Percentiles rank a stretch among this genome's conserved stretches.
Evolutionary conservation across 140 eudicot genomes (phyloP).

Genomic region (Flaveria floridana): DNA sequence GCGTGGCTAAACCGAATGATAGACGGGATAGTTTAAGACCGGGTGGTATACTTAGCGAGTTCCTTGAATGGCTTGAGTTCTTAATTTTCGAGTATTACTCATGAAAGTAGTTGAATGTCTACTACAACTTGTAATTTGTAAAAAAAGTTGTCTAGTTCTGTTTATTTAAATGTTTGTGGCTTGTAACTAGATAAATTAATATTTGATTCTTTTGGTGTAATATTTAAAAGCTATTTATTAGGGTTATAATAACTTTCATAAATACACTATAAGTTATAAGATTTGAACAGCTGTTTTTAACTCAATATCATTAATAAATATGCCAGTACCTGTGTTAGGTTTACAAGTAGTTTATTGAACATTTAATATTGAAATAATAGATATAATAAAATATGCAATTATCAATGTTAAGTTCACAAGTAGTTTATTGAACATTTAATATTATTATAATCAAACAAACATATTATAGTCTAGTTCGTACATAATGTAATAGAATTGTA

Average conservation of each 20-base stretch:
- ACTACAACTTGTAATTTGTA: constrained; percentile 1
- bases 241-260: not conserved
- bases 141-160: not conserved
- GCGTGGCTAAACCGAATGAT: not conserved
- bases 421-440: constrained; percentile 10
- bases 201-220: not conserved
- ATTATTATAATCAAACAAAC: not conserved
- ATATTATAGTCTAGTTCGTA: constrained; percentile 25
- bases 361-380: not conserved
- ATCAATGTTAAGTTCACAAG: not conserved
- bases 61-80: not conserved
- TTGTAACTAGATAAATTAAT: constrained; percentile 6
- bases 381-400: constrained; percentile 10
- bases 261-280: not conserved
- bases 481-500: constrained; percentile 21
- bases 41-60: not conserved
- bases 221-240: not conserved
- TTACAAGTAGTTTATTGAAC: constrained; percentile 5
- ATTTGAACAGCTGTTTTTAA: constrained; percentile 6
- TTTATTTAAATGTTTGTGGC: constrained; percentile 15
- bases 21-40: not conserved
- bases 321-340: constrained; percentile 3
- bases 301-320: not conserved
- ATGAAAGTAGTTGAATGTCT: constrained; percentile 2
- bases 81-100: not conserved